These are phyloP conservation scores for Boletus sp. DNA, from an alignment of 768 basidiomycete genomes.

Conservation along the genomic window DNA sequence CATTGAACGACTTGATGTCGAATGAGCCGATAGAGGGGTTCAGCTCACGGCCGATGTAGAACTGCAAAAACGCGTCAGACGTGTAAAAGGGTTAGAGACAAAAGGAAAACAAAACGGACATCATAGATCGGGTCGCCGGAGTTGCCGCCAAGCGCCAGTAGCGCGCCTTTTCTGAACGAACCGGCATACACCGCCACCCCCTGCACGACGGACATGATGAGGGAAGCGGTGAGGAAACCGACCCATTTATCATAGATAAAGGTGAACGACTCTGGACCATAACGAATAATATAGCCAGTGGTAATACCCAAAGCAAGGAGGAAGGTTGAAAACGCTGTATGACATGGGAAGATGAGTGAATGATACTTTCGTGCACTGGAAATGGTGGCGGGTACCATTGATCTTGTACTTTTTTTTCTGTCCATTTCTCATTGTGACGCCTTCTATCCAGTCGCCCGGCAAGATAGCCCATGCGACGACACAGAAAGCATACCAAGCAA, in stretches of 20 bases:
- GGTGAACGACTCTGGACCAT: slow-evolving; percentile 78
- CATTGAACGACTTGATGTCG: slow-evolving; percentile 62
- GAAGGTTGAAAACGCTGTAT: slow-evolving; percentile 79
- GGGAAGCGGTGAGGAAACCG: slow-evolving; percentile 79
- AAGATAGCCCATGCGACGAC: slow-evolving; percentile 78
- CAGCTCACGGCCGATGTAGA: slow-evolving; percentile 90
- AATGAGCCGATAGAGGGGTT: slow-evolving; percentile 82
- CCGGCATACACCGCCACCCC: slow-evolving; percentile 63
- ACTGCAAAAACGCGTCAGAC: slow-evolving; percentile 43
- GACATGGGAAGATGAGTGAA: background rate
- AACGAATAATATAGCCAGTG: slow-evolving; percentile 63
- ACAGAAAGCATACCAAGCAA: slow-evolving; percentile 89
- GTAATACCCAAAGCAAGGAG: slow-evolving; percentile 76
- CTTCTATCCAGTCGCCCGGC: slow-evolving; percentile 70
- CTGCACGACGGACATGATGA: slow-evolving; percentile 76
- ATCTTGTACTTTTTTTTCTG: slow-evolving; percentile 84
- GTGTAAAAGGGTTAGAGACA: too few species aligned
- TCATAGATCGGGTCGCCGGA: slow-evolving; percentile 85
- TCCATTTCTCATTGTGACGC: slow-evolving; percentile 70
- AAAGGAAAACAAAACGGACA: slow-evolving; percentile 44
- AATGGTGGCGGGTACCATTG: slow-evolving; percentile 61
- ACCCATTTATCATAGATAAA: slow-evolving; percentile 92
- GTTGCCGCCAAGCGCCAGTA: slow-evolving; percentile 93
- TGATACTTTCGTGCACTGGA: background rate
- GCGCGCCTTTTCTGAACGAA: slow-evolving; percentile 65